phyloP scores from a whole-genome alignment of 306 rosid genomes.

The Biancaea sappan region DNA sequence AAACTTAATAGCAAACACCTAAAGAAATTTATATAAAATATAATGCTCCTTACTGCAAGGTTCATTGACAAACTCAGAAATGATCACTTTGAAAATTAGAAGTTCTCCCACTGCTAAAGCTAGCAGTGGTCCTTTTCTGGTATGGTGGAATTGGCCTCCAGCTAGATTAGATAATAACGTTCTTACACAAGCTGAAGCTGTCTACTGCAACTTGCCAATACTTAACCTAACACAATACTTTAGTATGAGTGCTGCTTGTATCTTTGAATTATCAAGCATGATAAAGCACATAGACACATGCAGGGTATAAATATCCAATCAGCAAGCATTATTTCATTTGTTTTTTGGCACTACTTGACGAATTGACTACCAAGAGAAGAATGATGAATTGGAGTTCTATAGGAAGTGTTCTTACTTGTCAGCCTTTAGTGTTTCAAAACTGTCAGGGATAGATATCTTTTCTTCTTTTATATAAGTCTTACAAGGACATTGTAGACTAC shows the following conservation, averaged over 20 bases:
- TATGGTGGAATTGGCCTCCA: background rate
- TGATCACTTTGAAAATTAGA: background rate
- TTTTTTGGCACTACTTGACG: background rate
- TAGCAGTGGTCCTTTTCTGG: background rate
- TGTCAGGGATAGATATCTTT: background rate
- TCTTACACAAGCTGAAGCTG: background rate
- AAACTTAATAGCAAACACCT: background rate
- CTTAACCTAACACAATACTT: background rate
- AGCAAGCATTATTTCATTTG: background rate
- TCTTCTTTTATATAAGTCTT: background rate
- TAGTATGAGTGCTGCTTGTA: background rate
- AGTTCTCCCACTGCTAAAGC: background rate
- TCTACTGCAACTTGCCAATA: background rate
- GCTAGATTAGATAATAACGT: background rate
- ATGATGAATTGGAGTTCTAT: background rate
- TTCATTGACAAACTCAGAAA: background rate
- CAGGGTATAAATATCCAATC: background rate
- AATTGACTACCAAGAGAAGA: background rate
- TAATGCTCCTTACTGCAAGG: background rate
- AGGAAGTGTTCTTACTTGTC: background rate
- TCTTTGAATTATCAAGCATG: background rate
- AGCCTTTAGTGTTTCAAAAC: background rate
- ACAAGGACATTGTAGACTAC: background rate
- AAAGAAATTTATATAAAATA: background rate
- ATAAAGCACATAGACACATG: background rate